These are phyloP conservation scores for Bruguiera parviflora DNA, from an alignment of 345 rosid species.

Conservation along the genomic window DNA sequence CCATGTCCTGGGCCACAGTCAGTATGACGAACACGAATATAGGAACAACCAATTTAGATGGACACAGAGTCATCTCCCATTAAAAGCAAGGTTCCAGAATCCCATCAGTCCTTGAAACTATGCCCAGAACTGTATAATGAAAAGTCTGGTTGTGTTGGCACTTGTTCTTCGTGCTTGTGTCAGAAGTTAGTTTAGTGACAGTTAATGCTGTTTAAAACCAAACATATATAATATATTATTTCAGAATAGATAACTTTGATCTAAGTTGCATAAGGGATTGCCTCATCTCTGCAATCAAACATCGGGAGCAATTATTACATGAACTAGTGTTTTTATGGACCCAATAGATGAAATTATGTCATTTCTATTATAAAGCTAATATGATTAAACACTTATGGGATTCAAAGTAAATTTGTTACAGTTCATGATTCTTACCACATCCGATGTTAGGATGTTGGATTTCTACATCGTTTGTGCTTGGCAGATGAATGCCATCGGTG, in stretches of 20 bases:
- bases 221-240: slow-evolving; percentile 10
- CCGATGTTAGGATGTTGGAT: slow-evolving; percentile 67
- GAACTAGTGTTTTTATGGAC: too few relatives aligned
- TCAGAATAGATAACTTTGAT: slow-evolving; percentile 14
- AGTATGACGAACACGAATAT: slow-evolving; percentile 66
- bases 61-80: slow-evolving; percentile 94
- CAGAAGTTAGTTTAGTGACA: slow-evolving; percentile 46
- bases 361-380: too few relatives aligned
- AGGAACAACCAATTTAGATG: slow-evolving; percentile 81
- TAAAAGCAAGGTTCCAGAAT: background rate
- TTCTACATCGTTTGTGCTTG: slow-evolving; percentile 70
- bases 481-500: slow-evolving; percentile 92
- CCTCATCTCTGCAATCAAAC: slow-evolving; percentile 29
- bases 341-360: too few relatives aligned
- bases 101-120: slow-evolving; percentile 4
- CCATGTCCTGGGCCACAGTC: slow-evolving; percentile 97
- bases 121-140: background rate
- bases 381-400: too few relatives aligned
- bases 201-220: slow-evolving; percentile 30
- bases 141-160: slow-evolving; percentile 11
- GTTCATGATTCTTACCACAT: slow-evolving; percentile 44
- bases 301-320: slow-evolving; percentile 4
- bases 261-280: background rate
- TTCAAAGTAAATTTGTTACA: too few relatives aligned
- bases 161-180: slow-evolving; percentile 37